Conservation (phyloP, 192 early-diverging fungal species). For the Gigaspora rosea region DNA sequence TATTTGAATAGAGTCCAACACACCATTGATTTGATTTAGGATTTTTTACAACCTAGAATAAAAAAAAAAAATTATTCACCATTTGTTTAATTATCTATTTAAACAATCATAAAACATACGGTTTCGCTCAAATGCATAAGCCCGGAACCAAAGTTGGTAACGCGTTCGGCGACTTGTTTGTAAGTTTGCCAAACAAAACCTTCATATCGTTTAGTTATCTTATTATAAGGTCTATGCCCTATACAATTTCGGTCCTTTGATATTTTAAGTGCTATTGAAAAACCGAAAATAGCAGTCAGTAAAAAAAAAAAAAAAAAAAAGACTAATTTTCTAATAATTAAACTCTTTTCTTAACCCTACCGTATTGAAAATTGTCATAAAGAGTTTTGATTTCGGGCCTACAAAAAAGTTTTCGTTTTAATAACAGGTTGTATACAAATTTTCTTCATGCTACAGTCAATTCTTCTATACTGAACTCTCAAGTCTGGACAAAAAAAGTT, state of each 20-base stretch:
- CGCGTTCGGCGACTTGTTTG: conserved; percentile 58
- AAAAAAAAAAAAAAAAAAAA: not conserved
- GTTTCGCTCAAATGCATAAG: conserved; percentile 63
- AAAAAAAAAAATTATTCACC: not conserved
- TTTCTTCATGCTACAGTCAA: too few relatives aligned
- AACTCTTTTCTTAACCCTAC: conserved; percentile 4
- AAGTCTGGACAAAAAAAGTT: too few relatives aligned
- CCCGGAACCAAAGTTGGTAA: conserved; percentile 69
- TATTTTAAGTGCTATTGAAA: conserved; percentile 50
- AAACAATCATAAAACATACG: not conserved
- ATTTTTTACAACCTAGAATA: conserved; percentile 36
- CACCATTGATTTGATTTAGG: conserved; percentile 44
- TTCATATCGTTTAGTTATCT: conserved; percentile 61
- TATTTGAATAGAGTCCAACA: conserved; percentile 68
- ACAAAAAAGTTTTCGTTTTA: not conserved
- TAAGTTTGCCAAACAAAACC: conserved; percentile 75
- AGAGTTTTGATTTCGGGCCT: conserved; percentile 38
- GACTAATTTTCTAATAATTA: too few relatives aligned
- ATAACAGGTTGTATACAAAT: too few relatives aligned
- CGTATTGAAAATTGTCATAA: conserved; percentile 39
- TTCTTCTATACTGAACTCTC: too few relatives aligned
- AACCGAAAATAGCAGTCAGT: not conserved
- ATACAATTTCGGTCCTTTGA: conserved; percentile 61
- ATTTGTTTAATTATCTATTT: conserved; percentile 3
- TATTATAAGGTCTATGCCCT: conserved; percentile 64